Evolutionary conservation across 2,329 filamentous ascomycete genomes (phyloP).

Genomic region (Epichloe baconii): DNA sequence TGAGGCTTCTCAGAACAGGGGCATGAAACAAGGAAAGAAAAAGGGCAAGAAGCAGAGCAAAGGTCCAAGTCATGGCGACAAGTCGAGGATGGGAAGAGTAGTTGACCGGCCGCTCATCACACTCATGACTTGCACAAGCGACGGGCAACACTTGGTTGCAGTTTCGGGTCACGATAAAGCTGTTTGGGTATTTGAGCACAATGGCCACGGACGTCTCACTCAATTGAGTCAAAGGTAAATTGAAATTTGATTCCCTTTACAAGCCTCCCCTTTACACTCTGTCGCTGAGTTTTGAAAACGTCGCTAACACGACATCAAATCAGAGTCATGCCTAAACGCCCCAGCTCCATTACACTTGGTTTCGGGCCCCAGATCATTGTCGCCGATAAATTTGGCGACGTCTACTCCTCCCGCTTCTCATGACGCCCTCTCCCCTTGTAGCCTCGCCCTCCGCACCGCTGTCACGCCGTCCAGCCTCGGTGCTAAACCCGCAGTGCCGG

Average conservation of each 20-base stretch:
- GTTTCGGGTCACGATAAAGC: slow-evolving; percentile 88
- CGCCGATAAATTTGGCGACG: slow-evolving; percentile 94
- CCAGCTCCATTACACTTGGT: slow-evolving; percentile 61
- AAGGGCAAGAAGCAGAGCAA: slow-evolving; percentile 19
- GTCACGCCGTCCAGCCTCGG: slow-evolving; percentile 3
- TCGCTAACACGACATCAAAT: slow-evolving; percentile 19
- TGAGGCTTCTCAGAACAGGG: slow-evolving; percentile 7
- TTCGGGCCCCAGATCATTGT: slow-evolving; percentile 62
- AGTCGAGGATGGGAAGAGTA: slow-evolving; percentile 15
- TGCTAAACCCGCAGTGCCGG: slow-evolving; percentile 27
- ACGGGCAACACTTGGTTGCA: slow-evolving; percentile 57
- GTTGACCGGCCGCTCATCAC: slow-evolving; percentile 52
- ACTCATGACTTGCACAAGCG: slow-evolving; percentile 48
- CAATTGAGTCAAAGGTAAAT: slow-evolving; percentile 60
- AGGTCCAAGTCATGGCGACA: slow-evolving; percentile 10
- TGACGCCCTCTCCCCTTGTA: slow-evolving; percentile 11
- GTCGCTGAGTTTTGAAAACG: too few relatives aligned
- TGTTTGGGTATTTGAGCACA: slow-evolving; percentile 67
- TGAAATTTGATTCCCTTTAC: neutral
- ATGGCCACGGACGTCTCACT: slow-evolving; percentile 44
- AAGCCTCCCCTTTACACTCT: neutral
- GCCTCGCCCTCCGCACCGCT: slow-evolving; percentile 6
- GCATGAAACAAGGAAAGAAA: slow-evolving; percentile 11
- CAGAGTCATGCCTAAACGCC: slow-evolving; percentile 74
- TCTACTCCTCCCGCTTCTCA: slow-evolving; percentile 69